A percentile compares a stretch with the other conserved stretches of the same genome.
Conservation (phyloP, 495 filamentous ascomycete genomes). For the Lasiosphaeria hispida region DNA sequence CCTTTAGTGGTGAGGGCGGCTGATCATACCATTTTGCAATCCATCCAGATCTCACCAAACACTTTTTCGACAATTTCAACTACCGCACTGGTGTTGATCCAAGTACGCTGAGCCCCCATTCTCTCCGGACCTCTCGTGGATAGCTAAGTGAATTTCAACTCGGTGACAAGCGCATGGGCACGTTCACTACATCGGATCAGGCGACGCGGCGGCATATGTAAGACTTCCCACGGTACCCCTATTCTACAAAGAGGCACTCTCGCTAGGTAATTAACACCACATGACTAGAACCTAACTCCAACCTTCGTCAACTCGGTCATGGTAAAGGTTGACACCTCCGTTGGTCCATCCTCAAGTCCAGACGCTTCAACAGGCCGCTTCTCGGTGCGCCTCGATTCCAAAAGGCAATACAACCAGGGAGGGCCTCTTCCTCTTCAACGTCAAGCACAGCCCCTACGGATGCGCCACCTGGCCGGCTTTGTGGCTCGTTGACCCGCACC, state of each 20-base stretch:
- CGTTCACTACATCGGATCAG: constrained; percentile 40
- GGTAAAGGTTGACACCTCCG: constrained; percentile 44
- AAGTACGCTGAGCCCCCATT: background rate
- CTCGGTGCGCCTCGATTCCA: constrained; percentile 55
- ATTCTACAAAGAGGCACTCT: background rate
- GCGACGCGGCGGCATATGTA: constrained; percentile 25
- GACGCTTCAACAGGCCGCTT: constrained; percentile 48
- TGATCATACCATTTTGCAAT: constrained; percentile 49
- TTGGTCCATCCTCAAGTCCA: constrained; percentile 30
- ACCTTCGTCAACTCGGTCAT: constrained; percentile 45
- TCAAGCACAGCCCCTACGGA: constrained; percentile 56
- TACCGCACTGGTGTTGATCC: constrained; percentile 35
- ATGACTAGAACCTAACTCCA: constrained; percentile 52
- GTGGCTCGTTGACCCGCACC: constrained; percentile 50
- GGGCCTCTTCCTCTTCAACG: constrained; percentile 59
- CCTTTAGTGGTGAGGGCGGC: background rate
- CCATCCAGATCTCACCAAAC: constrained; percentile 39
- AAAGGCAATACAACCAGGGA: constrained; percentile 46
- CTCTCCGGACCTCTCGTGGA: background rate
- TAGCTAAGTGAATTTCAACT: constrained; percentile 4
- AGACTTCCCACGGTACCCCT: constrained; percentile 17
- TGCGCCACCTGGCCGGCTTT: constrained; percentile 62
- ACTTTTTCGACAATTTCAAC: constrained; percentile 59
- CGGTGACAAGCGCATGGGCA: constrained; percentile 31
- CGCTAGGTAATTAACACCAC: constrained; percentile 22